Percentiles rank a stretch among this genome's conserved stretches.
These are phyloP conservation scores for Bolboschoenoplectus hybrid DNA, from an alignment of 202 grass and related monocot species.

Conservation along the genomic window DNA sequence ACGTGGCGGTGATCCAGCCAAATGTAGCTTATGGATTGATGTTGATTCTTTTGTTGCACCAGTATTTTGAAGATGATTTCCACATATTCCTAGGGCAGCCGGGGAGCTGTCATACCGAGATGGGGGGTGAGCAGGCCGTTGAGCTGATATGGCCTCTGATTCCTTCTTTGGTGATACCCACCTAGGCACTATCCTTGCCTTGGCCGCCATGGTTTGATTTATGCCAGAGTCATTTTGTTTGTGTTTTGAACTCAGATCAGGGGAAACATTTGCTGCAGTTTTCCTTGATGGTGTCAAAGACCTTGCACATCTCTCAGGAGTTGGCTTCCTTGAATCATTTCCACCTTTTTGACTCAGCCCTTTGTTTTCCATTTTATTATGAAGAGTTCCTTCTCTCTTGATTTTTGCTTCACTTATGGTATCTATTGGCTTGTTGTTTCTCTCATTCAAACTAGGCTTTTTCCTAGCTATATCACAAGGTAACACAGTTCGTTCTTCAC, in stretches of 20 bases:
- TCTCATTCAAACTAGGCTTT: slow-evolving; percentile 46
- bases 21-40: not conserved
- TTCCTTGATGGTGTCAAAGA: slow-evolving; percentile 41
- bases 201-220: slow-evolving; percentile 48
- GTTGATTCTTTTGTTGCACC: slow-evolving; percentile 28
- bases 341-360: slow-evolving; percentile 45
- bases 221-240: slow-evolving; percentile 41
- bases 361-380: slow-evolving; percentile 58
- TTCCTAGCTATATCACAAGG: slow-evolving; percentile 48
- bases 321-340: slow-evolving; percentile 51
- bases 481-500: slow-evolving; percentile 54
- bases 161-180: slow-evolving; percentile 84
- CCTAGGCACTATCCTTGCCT: slow-evolving; percentile 60
- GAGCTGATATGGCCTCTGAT: slow-evolving; percentile 61
- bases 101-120: slow-evolving; percentile 83
- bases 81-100: slow-evolving; percentile 75
- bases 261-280: slow-evolving; percentile 45
- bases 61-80: slow-evolving; percentile 43
- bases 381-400: slow-evolving; percentile 52
- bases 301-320: slow-evolving; percentile 61
- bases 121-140: slow-evolving; percentile 77
- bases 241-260: slow-evolving; percentile 46
- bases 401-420: slow-evolving; percentile 58
- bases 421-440: slow-evolving; percentile 51
- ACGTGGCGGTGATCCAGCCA: slow-evolving; percentile 23